Percentiles rank a stretch among this genome's conserved stretches.
Conservation (phyloP, 208 protist genomes). For the Vickermania ingenoplastis region DNA sequence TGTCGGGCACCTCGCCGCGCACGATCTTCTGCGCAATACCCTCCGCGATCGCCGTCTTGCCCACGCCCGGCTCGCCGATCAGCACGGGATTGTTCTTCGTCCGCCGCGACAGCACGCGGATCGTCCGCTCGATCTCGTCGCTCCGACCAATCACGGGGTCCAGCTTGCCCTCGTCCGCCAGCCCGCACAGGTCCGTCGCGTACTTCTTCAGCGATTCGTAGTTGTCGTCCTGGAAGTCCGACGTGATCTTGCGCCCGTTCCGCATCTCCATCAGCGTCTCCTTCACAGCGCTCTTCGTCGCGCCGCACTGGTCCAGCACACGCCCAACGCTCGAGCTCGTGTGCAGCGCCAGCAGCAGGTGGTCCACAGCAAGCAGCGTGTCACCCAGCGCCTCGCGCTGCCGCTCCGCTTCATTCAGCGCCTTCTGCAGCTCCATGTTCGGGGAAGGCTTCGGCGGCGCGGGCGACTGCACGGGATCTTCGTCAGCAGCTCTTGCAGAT, state of each 20-base stretch:
- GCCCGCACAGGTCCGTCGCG: slow-evolving; percentile 75
- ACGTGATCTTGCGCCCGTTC: slow-evolving; percentile 76
- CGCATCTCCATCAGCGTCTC: slow-evolving; percentile 65
- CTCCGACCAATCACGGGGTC: slow-evolving; percentile 96
- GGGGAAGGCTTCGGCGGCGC: slow-evolving; percentile 53
- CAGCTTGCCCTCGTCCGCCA: slow-evolving; percentile 82
- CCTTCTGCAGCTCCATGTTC: slow-evolving; percentile 54
- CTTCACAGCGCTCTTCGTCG: slow-evolving; percentile 42
- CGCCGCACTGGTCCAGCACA: slow-evolving; percentile 61
- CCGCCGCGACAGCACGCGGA: slow-evolving; percentile 86
- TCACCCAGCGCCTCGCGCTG: slow-evolving; percentile 59
- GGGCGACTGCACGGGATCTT: slow-evolving; percentile 49
- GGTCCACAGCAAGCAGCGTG: slow-evolving; percentile 63
- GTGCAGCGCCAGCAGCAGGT: slow-evolving; percentile 69
- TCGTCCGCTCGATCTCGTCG: slow-evolving; percentile 93
- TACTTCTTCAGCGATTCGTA: slow-evolving; percentile 90
- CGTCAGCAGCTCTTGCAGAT: slow-evolving; percentile 27
- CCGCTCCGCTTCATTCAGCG: slow-evolving; percentile 79
- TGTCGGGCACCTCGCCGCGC: slow-evolving; percentile 59
- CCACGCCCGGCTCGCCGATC: slow-evolving; percentile 89
- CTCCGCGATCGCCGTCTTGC: slow-evolving; percentile 73
- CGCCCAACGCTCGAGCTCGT: slow-evolving; percentile 40
- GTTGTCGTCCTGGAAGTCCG: slow-evolving; percentile 70
- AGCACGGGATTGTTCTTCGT: slow-evolving; percentile 99
- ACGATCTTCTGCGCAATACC: slow-evolving; percentile 67